Base-by-base conservation (phyloP, 139 green algal genomes). In the Desmodesmus armatus region DNA sequence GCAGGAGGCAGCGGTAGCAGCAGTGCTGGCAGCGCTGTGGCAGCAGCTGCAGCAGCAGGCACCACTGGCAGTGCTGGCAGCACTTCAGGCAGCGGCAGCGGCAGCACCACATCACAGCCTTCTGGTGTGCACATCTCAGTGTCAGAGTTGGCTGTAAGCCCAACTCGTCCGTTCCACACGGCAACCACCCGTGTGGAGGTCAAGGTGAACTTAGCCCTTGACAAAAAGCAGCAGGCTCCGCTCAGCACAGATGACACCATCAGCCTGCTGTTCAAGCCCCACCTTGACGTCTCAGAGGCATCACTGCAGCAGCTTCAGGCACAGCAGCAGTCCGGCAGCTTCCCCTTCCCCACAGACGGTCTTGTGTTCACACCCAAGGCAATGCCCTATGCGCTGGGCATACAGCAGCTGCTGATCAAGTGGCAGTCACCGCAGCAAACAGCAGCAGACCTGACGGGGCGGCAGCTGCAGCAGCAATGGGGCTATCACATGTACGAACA, bases 201-300 rank as follows among this genome's bases (percentile, higher is more conserved):
- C n/a, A n/a, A n/a, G n/a, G n/a, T n/a, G n/a, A n/a, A n/a, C 58
- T 7, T 15, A 29, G 13, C 5, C 47, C 53, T 89, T 55, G 9
- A 5, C 31, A 78, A 79, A 51, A 91, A 91, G 87, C 83, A 88
- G 87, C 87, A 88, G 78, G 78, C 83, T 13, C 41, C 87, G 39
- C 63, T 49, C 13, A 23, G n/a, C 5, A 73, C 78, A 2, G 31
- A 1, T 15, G 77, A 88, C 65, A 67, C n/a, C 31, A 3, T 91
- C 1, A 33, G 31, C 0, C 37, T 88, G 63, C 63, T 88, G 25
- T 23, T 41, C 51, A 91, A 91, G 72, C 72, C 6, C 0, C 87
- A 91, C 17, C 35, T 66, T 13, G 9, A 9, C 1, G 78, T 88
- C 25, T 77, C 65, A 19, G 29, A 63, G 19, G 70, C 39, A n/a